These are phyloP conservation scores for Metschnikowia lochheadii DNA, from an alignment of 805 yeast species.

Conservation along the genomic window DNA sequence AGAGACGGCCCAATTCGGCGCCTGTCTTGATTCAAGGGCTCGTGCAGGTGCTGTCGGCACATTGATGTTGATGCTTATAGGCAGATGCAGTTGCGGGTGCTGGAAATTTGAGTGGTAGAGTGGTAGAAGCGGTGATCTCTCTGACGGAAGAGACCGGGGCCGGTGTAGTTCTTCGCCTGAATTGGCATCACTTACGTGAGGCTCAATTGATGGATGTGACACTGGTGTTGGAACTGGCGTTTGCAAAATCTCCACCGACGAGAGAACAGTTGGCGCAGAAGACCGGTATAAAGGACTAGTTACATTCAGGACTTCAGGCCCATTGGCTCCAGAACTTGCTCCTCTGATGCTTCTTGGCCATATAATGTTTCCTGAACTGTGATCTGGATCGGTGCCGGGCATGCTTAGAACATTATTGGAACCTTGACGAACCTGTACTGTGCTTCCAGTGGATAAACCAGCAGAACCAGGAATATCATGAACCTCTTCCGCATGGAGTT, in stretches of 20 bases:
- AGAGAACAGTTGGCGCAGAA: background rate
- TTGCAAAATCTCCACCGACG: background rate
- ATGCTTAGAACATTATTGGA: background rate
- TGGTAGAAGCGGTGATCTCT: slow-evolving; percentile 11
- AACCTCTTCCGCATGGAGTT: background rate
- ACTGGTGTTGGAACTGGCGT: background rate
- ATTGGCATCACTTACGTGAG: background rate
- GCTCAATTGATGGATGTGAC: background rate
- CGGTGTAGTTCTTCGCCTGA: background rate
- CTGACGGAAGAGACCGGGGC: slow-evolving; percentile 1
- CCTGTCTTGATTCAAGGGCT: background rate
- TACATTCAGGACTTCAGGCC: background rate
- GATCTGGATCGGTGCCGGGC: background rate
- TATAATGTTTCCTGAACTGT: background rate
- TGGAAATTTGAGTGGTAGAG: slow-evolving; percentile 2
- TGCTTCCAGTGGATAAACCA: background rate
- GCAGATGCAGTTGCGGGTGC: slow-evolving; percentile 3
- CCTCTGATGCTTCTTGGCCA: background rate
- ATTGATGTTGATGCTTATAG: slow-evolving; percentile 5
- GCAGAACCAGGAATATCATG: background rate
- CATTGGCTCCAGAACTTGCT: background rate
- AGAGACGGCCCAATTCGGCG: background rate
- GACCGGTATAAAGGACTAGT: background rate
- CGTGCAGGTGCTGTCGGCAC: slow-evolving; percentile 3
- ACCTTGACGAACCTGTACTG: background rate